Conservation (phyloP, 805 yeast genomes). For the Candida manassasensis region DNA sequence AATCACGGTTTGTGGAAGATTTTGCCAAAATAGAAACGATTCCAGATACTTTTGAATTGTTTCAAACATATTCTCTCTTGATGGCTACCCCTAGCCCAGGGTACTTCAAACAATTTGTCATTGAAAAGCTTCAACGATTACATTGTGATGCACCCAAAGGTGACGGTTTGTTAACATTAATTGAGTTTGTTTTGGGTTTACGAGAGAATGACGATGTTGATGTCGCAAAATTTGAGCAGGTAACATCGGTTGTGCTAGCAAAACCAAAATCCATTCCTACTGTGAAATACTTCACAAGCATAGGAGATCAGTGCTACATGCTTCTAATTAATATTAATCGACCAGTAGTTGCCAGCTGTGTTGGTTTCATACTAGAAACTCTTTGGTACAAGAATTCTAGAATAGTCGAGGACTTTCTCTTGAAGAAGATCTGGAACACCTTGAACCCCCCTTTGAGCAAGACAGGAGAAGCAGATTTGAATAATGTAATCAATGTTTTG, state of each 20-base stretch:
- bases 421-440: constrained; percentile 43
- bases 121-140: constrained; percentile 47
- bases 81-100: constrained; percentile 41
- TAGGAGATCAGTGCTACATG: constrained; percentile 62
- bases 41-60: constrained; percentile 66
- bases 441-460: constrained; percentile 31
- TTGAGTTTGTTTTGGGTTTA: constrained; percentile 74
- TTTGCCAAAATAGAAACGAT: constrained; percentile 23
- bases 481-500: constrained; percentile 62
- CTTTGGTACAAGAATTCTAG: constrained; percentile 46
- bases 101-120: constrained; percentile 44
- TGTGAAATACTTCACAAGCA: constrained; percentile 47
- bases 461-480: constrained; percentile 43
- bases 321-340: constrained; percentile 55
- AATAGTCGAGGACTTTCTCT: constrained; percentile 56
- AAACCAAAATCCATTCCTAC: constrained; percentile 53
- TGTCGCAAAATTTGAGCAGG: constrained; percentile 60
- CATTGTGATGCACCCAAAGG: constrained; percentile 47
- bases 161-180: constrained; percentile 68
- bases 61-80: constrained; percentile 55
- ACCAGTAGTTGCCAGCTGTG: constrained; percentile 55
- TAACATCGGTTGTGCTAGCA: constrained; percentile 58
- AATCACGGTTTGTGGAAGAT: constrained; percentile 6
- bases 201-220: constrained; percentile 69
- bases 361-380: constrained; percentile 49